These are phyloP conservation scores for Ophiostoma fasciatum DNA, from an alignment of 2,329 filamentous ascomycete species.

Conservation along the genomic window DNA sequence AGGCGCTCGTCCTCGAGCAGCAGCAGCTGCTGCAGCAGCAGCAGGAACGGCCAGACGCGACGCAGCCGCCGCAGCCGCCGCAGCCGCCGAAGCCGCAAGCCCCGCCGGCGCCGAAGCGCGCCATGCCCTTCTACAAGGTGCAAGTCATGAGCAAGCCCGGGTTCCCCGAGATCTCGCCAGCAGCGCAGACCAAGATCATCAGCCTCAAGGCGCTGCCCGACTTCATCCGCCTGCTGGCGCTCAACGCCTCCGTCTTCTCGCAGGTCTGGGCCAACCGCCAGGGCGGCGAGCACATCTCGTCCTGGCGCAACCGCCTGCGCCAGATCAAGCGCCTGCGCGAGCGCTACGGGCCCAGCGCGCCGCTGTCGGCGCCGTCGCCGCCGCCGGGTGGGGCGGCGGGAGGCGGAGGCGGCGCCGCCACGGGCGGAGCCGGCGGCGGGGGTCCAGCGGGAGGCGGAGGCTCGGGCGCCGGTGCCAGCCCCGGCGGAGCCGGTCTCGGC, in stretches of 20 bases:
- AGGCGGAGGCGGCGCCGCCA: background rate
- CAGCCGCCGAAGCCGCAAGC: conserved; percentile 12
- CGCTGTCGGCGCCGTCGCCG: conserved; percentile 15
- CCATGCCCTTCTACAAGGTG: conserved; percentile 62
- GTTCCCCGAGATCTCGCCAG: conserved; percentile 84
- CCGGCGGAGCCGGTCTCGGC: too few relatives aligned
- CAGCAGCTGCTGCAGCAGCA: background rate
- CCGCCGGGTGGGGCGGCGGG: conserved; percentile 17
- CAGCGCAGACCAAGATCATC: conserved; percentile 78
- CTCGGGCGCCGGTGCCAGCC: background rate
- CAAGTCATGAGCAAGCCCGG: conserved; percentile 77
- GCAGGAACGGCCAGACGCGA: background rate
- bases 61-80: background rate
- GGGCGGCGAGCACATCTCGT: conserved; percentile 70
- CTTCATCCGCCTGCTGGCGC: conserved; percentile 74
- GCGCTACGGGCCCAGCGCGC: conserved; percentile 35
- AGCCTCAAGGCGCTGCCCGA: conserved; percentile 67
- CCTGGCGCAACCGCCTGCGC: conserved; percentile 75
- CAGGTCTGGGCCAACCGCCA: conserved; percentile 72
- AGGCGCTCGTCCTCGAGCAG: background rate
- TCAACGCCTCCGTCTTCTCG: conserved; percentile 89
- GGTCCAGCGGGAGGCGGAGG: conserved; percentile 2
- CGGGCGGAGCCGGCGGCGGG: background rate
- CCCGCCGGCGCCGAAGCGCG: conserved; percentile 9
- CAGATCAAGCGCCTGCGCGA: conserved; percentile 76